Evolutionary conservation across 2,329 filamentous ascomycete species (phyloP).

Genomic region (Hymenoscyphus fraxineus): DNA sequence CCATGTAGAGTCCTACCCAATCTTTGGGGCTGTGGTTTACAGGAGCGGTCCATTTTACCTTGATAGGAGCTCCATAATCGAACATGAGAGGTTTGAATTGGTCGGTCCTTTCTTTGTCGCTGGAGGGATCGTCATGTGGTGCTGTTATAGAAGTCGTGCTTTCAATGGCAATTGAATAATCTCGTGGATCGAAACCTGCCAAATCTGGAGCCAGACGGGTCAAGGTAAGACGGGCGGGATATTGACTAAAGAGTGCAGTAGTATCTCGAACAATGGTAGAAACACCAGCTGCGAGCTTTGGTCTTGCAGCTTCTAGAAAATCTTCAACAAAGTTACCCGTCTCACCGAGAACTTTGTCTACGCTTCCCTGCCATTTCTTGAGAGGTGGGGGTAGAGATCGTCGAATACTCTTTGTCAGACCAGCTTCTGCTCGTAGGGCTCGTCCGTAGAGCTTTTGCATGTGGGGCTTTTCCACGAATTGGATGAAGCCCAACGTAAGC

Average conservation of each 20-base stretch:
- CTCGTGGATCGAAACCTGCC: constrained; percentile 71
- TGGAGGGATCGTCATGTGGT: constrained; percentile 55
- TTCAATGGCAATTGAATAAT: constrained; percentile 74
- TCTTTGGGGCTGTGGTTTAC: constrained; percentile 83
- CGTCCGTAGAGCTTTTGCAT: constrained; percentile 97
- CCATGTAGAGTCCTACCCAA: constrained; percentile 95
- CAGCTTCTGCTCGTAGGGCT: constrained; percentile 78
- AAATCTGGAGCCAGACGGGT: constrained; percentile 75
- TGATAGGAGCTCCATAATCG: constrained; percentile 86
- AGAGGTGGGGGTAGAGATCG: constrained; percentile 80
- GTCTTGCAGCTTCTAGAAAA: constrained; percentile 77
- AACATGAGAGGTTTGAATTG: constrained; percentile 73
- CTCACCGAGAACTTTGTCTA: constrained; percentile 83
- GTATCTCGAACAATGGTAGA: constrained; percentile 86
- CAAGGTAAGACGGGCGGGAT: constrained; percentile 80
- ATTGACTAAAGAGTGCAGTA: constrained; percentile 80
- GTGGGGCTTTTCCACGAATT: constrained; percentile 90
- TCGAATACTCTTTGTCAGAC: constrained; percentile 86
- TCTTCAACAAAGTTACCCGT: constrained; percentile 89
- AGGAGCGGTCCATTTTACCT: constrained; percentile 86
- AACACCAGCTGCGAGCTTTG: constrained; percentile 81
- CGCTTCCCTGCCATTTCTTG: constrained; percentile 76
- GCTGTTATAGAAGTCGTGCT: constrained; percentile 55
- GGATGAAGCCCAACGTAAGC: constrained; percentile 80
- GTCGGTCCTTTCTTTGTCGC: constrained; percentile 64